Conservation (phyloP, 495 filamentous ascomycete species). For the Penicillium soppii region DNA sequence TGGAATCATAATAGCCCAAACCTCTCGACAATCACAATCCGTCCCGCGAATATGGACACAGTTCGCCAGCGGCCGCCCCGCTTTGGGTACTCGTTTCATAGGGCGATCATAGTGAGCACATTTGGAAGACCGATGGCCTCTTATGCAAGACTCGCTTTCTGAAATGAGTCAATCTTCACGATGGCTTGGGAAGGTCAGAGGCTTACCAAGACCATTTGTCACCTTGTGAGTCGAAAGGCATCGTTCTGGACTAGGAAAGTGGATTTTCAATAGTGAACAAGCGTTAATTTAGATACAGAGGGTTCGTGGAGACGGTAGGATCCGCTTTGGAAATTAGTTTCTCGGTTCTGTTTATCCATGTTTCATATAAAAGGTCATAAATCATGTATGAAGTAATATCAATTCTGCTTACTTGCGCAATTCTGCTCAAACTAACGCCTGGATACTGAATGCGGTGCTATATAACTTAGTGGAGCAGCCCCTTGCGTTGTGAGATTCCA, state of each 20-base stretch:
- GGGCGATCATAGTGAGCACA: conserved; percentile 5
- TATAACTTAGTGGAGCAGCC: background rate
- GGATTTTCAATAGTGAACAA: no score
- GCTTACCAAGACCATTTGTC: conserved; percentile 2
- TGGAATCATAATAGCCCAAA: conserved; percentile 3
- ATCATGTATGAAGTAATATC: no score
- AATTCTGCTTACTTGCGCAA: no score
- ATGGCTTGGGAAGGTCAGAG: background rate
- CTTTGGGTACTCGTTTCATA: conserved; percentile 1
- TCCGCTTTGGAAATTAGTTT: background rate
- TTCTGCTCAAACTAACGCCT: background rate
- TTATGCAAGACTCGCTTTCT: background rate
- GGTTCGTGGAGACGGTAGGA: background rate
- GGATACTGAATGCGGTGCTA: background rate
- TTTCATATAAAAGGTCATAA: background rate
- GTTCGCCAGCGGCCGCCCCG: background rate
- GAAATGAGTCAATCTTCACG: background rate
- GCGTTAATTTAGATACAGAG: background rate
- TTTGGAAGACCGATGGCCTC: conserved; percentile 3
- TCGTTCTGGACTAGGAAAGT: background rate
- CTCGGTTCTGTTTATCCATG: background rate
- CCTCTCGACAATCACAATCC: conserved; percentile 1
- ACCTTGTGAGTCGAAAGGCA: conserved; percentile 4
- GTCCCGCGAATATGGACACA: background rate
- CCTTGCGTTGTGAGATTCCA: background rate